Evolutionary conservation across 1,139 yeast genomes (phyloP).

Genomic region (Kurtzmaniella quercitrusa): DNA sequence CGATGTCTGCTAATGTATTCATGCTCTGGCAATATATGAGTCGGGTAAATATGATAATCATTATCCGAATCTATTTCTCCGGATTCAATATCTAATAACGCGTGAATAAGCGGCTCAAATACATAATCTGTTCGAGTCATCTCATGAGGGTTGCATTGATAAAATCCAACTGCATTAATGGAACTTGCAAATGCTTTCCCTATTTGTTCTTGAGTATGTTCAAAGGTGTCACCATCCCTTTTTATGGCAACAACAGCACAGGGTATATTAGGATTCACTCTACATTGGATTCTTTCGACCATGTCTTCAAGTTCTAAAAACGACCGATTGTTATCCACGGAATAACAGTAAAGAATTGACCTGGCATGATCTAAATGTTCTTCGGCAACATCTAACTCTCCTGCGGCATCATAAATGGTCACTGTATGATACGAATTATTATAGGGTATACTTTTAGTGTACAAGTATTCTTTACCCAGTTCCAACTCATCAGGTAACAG

Average conservation of each 20-base stretch:
- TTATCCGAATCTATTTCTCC: neutral
- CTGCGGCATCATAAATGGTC: slow-evolving; percentile 24
- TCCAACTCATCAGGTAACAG: slow-evolving; percentile 20
- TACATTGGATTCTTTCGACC: slow-evolving; percentile 17
- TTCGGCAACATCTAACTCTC: neutral
- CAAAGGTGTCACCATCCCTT: slow-evolving; percentile 21
- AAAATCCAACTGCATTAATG: slow-evolving; percentile 25
- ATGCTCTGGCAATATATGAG: neutral
- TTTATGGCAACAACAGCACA: slow-evolving; percentile 30
- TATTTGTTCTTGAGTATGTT: slow-evolving; percentile 27
- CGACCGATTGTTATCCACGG: slow-evolving; percentile 24
- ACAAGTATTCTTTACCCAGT: slow-evolving; percentile 25
- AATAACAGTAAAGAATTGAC: slow-evolving; percentile 29
- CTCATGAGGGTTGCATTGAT: slow-evolving; percentile 27
- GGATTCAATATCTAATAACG: neutral
- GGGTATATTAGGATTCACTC: slow-evolving; percentile 25
- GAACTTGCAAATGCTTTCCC: slow-evolving; percentile 24
- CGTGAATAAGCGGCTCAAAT: slow-evolving; percentile 21
- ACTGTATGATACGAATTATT: slow-evolving; percentile 15
- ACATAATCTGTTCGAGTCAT: slow-evolving; percentile 23
- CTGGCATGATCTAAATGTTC: slow-evolving; percentile 27
- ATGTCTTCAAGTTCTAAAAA: slow-evolving; percentile 27
- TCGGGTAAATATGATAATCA: neutral
- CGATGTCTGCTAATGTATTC: neutral
- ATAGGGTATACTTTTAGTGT: slow-evolving; percentile 18